phyloP scores from a whole-genome alignment of 2,329 filamentous ascomycete genomes.

The Phialemonium atrogriseum region DNA sequence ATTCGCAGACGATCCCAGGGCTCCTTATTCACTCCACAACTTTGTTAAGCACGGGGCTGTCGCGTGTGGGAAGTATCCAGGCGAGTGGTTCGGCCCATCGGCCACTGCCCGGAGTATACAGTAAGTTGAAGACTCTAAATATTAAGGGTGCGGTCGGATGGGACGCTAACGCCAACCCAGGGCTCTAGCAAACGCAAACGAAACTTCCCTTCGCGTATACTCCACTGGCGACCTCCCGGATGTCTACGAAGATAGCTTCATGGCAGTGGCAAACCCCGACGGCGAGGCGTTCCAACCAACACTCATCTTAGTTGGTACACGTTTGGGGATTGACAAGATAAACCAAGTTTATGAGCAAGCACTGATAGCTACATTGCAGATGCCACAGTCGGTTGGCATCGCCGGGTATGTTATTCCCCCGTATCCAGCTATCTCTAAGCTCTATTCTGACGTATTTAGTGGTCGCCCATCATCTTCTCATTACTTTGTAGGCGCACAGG shows the following conservation, averaged over 20 bases:
- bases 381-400: constrained; percentile 90
- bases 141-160: not conserved
- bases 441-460: constrained; percentile 35
- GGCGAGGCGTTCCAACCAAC: constrained; percentile 69
- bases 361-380: constrained; percentile 74
- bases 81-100: constrained; percentile 98
- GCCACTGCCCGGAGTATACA: constrained; percentile 91
- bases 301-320: constrained; percentile 78
- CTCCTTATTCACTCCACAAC: constrained; percentile 89
- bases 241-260: constrained; percentile 85
- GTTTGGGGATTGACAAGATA: constrained; percentile 87
- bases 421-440: not conserved
- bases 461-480: constrained; percentile 84
- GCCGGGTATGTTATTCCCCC: constrained; percentile 59
- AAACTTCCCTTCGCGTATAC: constrained; percentile 68
- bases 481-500: constrained; percentile 53
- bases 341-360: constrained; percentile 94
- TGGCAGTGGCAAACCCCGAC: constrained; percentile 63
- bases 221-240: constrained; percentile 84
- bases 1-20: constrained; percentile 79
- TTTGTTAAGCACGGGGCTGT: constrained; percentile 84
- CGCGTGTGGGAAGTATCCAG: constrained; percentile 87
- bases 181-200: constrained; percentile 62
- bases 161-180: constrained; percentile 32
- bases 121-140: constrained; percentile 44